phyloP scores from a whole-genome alignment of 2,329 filamentous ascomycete genomes.

The Ceratocystis smalleyi region DNA sequence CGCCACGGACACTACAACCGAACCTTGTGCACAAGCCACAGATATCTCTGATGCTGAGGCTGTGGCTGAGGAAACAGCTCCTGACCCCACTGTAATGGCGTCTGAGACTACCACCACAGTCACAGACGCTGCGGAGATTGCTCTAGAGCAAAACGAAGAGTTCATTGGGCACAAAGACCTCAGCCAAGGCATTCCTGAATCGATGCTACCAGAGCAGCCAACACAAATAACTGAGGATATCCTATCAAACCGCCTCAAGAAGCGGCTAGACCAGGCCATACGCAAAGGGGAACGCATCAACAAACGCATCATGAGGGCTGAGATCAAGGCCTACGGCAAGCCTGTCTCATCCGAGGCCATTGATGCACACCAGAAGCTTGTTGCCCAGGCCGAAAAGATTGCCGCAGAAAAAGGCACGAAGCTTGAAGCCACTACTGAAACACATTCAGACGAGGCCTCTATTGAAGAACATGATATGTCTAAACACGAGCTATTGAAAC shows the following conservation, averaged over 20 bases:
- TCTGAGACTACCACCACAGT: no score
- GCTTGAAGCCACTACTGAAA: background rate
- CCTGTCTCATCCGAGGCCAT: constrained; percentile 10
- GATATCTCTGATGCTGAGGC: background rate
- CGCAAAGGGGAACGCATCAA: constrained; percentile 8
- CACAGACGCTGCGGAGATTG: no score
- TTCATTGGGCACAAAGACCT: background rate
- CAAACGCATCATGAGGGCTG: background rate
- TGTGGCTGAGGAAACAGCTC: no score
- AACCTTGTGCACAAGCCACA: background rate
- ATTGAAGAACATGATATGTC: background rate
- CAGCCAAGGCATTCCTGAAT: background rate
- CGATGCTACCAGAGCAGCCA: background rate
- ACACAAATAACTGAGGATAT: background rate
- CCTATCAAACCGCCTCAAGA: constrained; percentile 1
- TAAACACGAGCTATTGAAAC: background rate
- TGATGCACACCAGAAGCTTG: background rate
- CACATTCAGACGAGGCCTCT: background rate
- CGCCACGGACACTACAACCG: background rate
- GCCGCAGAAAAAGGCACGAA: background rate
- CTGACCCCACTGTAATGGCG: no score
- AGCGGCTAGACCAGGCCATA: constrained; percentile 7
- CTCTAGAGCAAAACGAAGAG: no score
- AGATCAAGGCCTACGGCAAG: constrained; percentile 10
- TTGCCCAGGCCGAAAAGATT: background rate